Conservation (phyloP, 331 rosid species). For the Pyrus hybrid region DNA sequence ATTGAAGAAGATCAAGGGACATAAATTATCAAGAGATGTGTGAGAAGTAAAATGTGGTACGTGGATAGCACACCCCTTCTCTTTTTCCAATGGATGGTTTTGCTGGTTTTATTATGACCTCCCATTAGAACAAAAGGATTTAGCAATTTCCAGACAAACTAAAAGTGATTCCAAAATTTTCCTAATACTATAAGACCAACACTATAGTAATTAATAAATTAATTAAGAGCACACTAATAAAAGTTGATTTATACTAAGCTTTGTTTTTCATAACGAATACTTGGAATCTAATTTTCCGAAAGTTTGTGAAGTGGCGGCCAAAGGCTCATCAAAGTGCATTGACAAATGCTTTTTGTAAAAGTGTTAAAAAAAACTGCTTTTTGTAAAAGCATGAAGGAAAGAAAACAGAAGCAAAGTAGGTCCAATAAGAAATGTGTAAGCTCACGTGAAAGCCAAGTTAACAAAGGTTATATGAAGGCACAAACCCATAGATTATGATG, state of each 20-base stretch:
- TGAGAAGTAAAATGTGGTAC: too few species aligned
- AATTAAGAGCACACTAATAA: background rate
- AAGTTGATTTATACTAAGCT: background rate
- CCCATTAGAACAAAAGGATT: background rate
- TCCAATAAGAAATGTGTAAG: background rate
- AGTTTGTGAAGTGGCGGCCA: slow-evolving; percentile 10
- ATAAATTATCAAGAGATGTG: too few species aligned
- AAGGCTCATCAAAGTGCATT: background rate
- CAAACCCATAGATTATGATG: background rate
- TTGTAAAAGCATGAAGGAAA: background rate
- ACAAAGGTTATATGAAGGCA: too few species aligned
- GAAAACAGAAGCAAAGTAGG: background rate
- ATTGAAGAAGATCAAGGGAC: too few species aligned
- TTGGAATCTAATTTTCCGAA: background rate
- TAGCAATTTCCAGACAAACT: background rate
- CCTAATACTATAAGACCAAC: background rate
- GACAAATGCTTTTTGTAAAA: background rate
- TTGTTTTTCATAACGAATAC: background rate
- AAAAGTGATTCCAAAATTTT: background rate
- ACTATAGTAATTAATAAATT: background rate
- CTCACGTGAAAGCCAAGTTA: slow-evolving; percentile 11
- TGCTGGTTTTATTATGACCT: background rate
- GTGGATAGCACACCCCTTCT: too few species aligned
- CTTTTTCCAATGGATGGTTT: background rate
- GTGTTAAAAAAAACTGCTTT: background rate